Evolutionary conservation across 2,329 filamentous ascomycete genomes (phyloP), one percentile per base, ranked within the genome.

Genomic region (Plenodomus tracheiphilus): DNA sequence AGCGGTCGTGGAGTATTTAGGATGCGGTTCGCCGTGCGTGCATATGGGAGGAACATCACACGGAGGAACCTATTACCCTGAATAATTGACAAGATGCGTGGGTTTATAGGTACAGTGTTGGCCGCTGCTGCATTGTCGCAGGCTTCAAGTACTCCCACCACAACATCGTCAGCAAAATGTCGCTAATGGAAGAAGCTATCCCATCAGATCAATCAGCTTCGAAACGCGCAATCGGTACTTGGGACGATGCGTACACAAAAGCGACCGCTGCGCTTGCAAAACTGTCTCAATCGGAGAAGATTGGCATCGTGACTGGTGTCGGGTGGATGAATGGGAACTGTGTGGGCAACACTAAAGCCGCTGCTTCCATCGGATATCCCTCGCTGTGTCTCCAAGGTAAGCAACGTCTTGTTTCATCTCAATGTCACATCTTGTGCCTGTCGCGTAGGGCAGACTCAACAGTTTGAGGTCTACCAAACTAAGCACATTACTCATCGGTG

Each of bases 191-290:
- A 11, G 10, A 36, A 68, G 66, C 58, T 42, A 46, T 67, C 25
- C 64, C 63, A 3, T 46, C 49, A 3, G 56, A 62, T 9, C 37
- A 53, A 16, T 38, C 44, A 15, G 25, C 32, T 17, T 56, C 58
- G 22, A 68, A 64, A 34, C 52, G 64, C 50, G 62, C 63, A 37
- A 56, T 64, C 3, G 55, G 58, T 18, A 61, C 57, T 30, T 76
- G 74, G 74, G 68, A 68, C 28, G 61, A 63, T 39, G 74, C 74
- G 11, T 71, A 75, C 50, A 59, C 62, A 17, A 73, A 75, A 53
- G 74, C 74, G 3, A 69, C 66, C 21, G 61, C 70, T 15, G 68
- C 73, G 25, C 65, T 77, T 8, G 62, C 69, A 13, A 71, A 73
- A 43, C 59, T 76, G 32, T 73, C 71, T 4, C 59, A 66, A 15